Evolutionary conservation across 345 rosid species (phyloP).

Genomic region (Arabidopsis arenosa): DNA sequence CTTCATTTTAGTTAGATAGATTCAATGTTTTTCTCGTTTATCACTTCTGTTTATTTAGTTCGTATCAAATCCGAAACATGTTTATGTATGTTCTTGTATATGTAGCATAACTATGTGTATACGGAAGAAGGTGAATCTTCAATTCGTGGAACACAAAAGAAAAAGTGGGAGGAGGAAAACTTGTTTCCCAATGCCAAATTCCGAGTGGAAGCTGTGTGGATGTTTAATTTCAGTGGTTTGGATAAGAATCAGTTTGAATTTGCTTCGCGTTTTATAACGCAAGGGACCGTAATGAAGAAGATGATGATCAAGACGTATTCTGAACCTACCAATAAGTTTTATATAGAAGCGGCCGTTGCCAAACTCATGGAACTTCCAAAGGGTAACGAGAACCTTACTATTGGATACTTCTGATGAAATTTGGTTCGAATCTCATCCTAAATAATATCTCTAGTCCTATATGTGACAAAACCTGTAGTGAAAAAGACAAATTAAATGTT

Average conservation of each 20-base stretch:
- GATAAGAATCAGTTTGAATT: neutral
- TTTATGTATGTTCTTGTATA: conserved; percentile 4
- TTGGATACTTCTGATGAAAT: conserved; percentile 10
- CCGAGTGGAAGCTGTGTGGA: neutral
- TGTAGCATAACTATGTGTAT: neutral
- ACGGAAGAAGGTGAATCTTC: conserved; percentile 20
- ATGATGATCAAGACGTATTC: conserved; percentile 51
- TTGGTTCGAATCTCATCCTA: neutral
- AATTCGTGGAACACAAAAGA: neutral
- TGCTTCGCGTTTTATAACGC: conserved; percentile 10
- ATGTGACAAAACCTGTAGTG: neutral
- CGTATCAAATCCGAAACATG: neutral
- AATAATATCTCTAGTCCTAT: neutral
- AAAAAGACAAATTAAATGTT: too few relatives aligned
- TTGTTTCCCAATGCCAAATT: neutral
- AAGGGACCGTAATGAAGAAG: neutral
- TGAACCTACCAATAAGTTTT: conserved; percentile 39
- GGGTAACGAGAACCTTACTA: neutral
- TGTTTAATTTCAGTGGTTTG: conserved; percentile 12
- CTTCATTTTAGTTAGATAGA: neutral
- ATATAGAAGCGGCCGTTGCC: neutral
- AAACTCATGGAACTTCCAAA: conserved; percentile 27
- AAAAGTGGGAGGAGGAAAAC: neutral
- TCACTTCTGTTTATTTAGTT: neutral
- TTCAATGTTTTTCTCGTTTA: neutral